Percentiles rank a stretch among this genome's conserved stretches.
Evolutionary conservation across 352 stramenopile genomes (phyloP).

Genomic region (Pythium brachiatum): DNA sequence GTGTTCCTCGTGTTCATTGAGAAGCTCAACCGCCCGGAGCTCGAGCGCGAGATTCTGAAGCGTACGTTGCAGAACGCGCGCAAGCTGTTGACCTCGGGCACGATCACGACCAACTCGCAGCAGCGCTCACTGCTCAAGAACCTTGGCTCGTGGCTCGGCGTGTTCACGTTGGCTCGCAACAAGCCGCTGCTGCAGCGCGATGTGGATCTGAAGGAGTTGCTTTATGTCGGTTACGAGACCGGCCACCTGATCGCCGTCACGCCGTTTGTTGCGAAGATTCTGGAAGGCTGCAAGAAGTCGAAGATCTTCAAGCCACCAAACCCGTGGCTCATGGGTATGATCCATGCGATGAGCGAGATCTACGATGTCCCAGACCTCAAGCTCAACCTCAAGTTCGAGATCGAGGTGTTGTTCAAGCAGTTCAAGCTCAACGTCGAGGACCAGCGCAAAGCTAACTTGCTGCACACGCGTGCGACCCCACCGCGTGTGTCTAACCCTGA

Average conservation of each 20-base stretch:
- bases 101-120: constrained; percentile 97
- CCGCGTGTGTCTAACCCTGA: constrained; percentile 96
- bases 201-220: constrained; percentile 97
- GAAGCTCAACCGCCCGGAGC: constrained; percentile 90
- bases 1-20: constrained; percentile 98
- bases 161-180: constrained; percentile 98
- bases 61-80: constrained; percentile 95
- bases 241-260: constrained; percentile 98
- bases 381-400: constrained; percentile 99
- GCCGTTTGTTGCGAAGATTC: constrained; percentile 98
- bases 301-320: constrained; percentile 98
- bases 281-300: constrained; percentile 97
- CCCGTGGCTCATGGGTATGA: constrained; percentile 99
- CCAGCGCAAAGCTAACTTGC: constrained; percentile 89
- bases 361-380: constrained; percentile 99
- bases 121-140: constrained; percentile 99
- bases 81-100: constrained; percentile 95
- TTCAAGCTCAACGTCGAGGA: constrained; percentile 97
- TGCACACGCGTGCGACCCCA: constrained; percentile 89
- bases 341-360: constrained; percentile 96
- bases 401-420: constrained; percentile 99
- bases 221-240: constrained; percentile 95
- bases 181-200: constrained; percentile 97
- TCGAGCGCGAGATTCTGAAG: constrained; percentile 94
- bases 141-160: constrained; percentile 97